A percentile compares a stretch with the other conserved stretches of the same genome.
These are phyloP conservation scores for Nothophaeocryptopus gaeumannii DNA, from an alignment of 2,329 filamentous ascomycete species.

Conservation along the genomic window DNA sequence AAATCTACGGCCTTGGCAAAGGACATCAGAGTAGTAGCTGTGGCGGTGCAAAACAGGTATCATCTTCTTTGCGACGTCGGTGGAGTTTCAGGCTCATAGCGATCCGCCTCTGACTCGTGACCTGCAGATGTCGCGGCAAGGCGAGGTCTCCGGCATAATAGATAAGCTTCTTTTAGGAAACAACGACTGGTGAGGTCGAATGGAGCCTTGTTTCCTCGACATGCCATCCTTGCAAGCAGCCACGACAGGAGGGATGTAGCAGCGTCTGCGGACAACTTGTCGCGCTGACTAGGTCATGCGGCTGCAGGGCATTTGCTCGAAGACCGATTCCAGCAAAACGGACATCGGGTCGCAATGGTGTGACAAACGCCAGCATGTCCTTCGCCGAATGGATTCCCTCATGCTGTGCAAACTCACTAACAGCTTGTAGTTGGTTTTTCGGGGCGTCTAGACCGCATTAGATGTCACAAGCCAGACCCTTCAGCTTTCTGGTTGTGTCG, in stretches of 20 bases:
- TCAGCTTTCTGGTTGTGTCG: no score
- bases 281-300: background rate
- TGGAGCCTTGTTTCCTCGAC: background rate
- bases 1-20: slow-evolving; percentile 2
- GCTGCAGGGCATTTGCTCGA: background rate
- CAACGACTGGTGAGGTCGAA: background rate
- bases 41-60: slow-evolving; percentile 6
- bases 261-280: background rate
- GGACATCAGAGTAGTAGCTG: background rate
- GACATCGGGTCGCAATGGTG: background rate
- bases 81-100: background rate
- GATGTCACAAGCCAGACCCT: no score
- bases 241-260: background rate
- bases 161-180: slow-evolving; percentile 7
- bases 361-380: no score
- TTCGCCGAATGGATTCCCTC: no score
- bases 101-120: slow-evolving; percentile 8
- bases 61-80: background rate
- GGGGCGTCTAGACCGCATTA: no score
- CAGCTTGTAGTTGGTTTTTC: no score
- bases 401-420: no score
- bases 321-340: background rate
- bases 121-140: slow-evolving; percentile 6
- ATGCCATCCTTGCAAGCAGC: background rate
- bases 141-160: slow-evolving; percentile 5